phyloP scores from a whole-genome alignment of 176 grass and related monocot genomes.

The Oryza officinalis region DNA sequence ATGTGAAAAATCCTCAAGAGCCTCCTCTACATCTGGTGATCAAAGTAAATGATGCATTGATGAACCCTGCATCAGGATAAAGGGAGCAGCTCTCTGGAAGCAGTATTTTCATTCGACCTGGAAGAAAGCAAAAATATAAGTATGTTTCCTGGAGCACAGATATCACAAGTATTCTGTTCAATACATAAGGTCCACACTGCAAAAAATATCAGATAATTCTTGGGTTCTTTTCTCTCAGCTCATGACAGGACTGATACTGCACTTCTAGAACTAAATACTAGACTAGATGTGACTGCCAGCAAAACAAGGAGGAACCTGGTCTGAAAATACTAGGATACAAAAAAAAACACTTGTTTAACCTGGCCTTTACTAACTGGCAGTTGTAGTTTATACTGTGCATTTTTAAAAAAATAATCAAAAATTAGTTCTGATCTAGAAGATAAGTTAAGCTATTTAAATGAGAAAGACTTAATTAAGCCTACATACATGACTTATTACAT shows the following conservation, averaged over 20 bases:
- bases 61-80: slow-evolving; percentile 11
- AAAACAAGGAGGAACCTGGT: neutral
- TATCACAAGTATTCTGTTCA: neutral
- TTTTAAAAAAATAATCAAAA: neutral
- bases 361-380: neutral
- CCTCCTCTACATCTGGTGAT: neutral
- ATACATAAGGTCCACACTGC: neutral
- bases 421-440: neutral
- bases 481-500: neutral
- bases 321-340: neutral
- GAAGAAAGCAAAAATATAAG: neutral
- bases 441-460: slow-evolving; percentile 8
- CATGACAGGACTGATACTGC: neutral
- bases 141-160: neutral
- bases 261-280: neutral
- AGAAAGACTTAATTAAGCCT: slow-evolving; percentile 4
- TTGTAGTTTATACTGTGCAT: neutral
- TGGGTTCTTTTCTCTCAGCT: neutral
- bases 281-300: neutral
- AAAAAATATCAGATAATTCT: neutral
- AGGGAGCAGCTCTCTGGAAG: neutral
- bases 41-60: neutral
- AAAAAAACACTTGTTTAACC: neutral
- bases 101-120: neutral
- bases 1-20: neutral